Base-by-base conservation (phyloP, 805 yeast genomes). In the Yamadazyma tumulicola region DNA sequence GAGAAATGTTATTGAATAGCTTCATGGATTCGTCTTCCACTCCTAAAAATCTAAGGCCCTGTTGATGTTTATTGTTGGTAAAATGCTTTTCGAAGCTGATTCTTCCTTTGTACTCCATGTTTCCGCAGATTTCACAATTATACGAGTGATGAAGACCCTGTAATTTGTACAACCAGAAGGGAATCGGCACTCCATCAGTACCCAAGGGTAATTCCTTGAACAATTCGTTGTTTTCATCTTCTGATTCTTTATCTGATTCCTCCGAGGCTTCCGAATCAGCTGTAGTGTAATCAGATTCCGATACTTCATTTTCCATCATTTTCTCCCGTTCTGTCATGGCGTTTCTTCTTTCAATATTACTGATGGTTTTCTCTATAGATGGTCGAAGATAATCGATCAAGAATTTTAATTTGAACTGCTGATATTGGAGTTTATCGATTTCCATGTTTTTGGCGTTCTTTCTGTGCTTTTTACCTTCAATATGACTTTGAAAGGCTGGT, bases 131-230 rank as follows among this genome's bases (percentile, higher is more conserved):
- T 58, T 93, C 97, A 55, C 98, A 93, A 1, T 59, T 49, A 47
- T 77, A 85, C 34, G 74, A 76, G 27, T 75, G 71, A 37, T 84
- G 84, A 8, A 89, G 66, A 0, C 98, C 98, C 49, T 87, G 88
- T 29, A 89, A 64, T 56, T 89, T 93, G 68, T 78, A 89, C 19
- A 93, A 65, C 98, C 98, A 93, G 35, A 71, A 77, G 1, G 98
- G 98, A 19, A 93, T 86, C 1, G 97, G 97, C 26, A 72, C 74
- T 0, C 97, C 97, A 57, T 89, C 97, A 13, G 85, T 74, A 0
- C 95, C 97, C 0, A 85, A 34, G 0, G 96, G 95, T 36, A 85
- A 56, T 37, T 81, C 75, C 37, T 75, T 62, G 13, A 80, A 77
- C 40, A 71, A 70, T 1, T 59, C 67, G 10, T 52, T 58, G 14